Conservation (phyloP, 1,139 yeast species). For the Candida glucosophila region DNA sequence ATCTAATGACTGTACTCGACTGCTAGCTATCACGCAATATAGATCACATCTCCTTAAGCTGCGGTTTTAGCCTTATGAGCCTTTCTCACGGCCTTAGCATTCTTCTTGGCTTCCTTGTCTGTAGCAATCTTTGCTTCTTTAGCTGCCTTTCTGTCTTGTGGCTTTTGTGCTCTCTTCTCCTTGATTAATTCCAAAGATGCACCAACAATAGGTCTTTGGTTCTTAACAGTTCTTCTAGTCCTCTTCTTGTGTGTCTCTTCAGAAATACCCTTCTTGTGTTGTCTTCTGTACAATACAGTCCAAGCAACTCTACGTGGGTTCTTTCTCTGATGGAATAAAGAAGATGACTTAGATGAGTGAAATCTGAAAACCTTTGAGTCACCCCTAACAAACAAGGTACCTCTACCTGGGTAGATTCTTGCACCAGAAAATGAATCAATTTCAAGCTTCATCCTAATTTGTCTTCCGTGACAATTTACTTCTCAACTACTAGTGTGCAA, state of each 20-base stretch:
- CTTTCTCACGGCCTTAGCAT: conserved; percentile 89
- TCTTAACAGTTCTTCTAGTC: conserved; percentile 94
- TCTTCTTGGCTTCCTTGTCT: conserved; percentile 95
- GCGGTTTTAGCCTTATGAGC: conserved; percentile 86
- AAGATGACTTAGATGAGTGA: conserved; percentile 96
- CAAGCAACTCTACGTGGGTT: conserved; percentile 99
- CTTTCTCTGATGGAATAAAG: conserved; percentile 99
- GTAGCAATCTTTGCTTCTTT: conserved; percentile 86
- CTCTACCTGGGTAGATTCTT: conserved; percentile 99
- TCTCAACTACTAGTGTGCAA: too few relatives aligned
- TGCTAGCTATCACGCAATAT: too few relatives aligned
- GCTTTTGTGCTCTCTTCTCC: conserved; percentile 94
- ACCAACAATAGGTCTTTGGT: conserved; percentile 99
- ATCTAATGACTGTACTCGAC: too few relatives aligned
- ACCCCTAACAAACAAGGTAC: conserved; percentile 98
- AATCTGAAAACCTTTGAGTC: conserved; percentile 99
- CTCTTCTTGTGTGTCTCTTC: conserved; percentile 98
- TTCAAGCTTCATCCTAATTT: conserved; percentile 87
- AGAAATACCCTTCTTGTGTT: conserved; percentile 99
- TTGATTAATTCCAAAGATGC: conserved; percentile 97
- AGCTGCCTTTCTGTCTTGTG: conserved; percentile 96
- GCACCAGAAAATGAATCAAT: conserved; percentile 98
- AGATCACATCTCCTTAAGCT: conserved; percentile 64
- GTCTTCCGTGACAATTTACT: neutral
- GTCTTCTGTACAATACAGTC: conserved; percentile 99